Percentiles rank a stretch among this genome's conserved stretches.
Conservation (phyloP, 2,329 filamentous ascomycete species). For the Beauveria scarabaeidicola region DNA sequence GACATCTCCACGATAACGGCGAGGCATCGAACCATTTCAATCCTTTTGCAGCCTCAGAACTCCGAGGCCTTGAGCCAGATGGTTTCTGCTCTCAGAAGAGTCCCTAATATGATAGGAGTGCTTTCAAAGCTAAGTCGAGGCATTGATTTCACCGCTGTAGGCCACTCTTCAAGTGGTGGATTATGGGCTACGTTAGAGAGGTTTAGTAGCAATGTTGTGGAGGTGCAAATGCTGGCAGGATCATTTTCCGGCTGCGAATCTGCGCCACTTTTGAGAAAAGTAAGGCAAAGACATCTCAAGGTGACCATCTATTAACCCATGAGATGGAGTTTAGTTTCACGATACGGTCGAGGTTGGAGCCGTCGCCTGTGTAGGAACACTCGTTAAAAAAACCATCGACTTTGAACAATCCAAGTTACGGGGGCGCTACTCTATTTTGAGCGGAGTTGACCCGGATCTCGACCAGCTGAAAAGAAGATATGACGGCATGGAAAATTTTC, state of each 20-base stretch:
- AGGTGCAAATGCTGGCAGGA: constrained; percentile 49
- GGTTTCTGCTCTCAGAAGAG: constrained; percentile 52
- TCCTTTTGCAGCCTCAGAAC: constrained; percentile 63
- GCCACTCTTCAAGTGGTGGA: constrained; percentile 50
- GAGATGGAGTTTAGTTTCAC: neutral
- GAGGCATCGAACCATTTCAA: constrained; percentile 60
- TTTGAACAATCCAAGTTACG: constrained; percentile 67
- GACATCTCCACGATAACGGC: constrained; percentile 59
- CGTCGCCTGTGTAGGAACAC: constrained; percentile 14
- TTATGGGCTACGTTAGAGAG: constrained; percentile 64
- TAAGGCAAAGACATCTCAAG: constrained; percentile 6
- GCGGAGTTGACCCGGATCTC: constrained; percentile 63
- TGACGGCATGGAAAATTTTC: constrained; percentile 64
- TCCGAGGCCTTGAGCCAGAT: constrained; percentile 45
- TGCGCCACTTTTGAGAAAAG: neutral
- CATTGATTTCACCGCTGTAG: constrained; percentile 44
- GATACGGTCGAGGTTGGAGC: neutral
- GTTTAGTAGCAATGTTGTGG: constrained; percentile 55
- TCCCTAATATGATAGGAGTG: constrained; percentile 66
- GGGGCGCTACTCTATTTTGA: constrained; percentile 62
- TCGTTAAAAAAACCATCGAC: constrained; percentile 68
- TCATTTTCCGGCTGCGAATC: neutral
- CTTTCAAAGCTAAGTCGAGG: constrained; percentile 71
- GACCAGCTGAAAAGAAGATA: constrained; percentile 73
- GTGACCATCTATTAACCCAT: neutral